A percentile compares a stretch with the other conserved stretches of the same genome.
Conservation (phyloP, 2,329 filamentous ascomycete species). For the Lasiodiplodia citricola region DNA sequence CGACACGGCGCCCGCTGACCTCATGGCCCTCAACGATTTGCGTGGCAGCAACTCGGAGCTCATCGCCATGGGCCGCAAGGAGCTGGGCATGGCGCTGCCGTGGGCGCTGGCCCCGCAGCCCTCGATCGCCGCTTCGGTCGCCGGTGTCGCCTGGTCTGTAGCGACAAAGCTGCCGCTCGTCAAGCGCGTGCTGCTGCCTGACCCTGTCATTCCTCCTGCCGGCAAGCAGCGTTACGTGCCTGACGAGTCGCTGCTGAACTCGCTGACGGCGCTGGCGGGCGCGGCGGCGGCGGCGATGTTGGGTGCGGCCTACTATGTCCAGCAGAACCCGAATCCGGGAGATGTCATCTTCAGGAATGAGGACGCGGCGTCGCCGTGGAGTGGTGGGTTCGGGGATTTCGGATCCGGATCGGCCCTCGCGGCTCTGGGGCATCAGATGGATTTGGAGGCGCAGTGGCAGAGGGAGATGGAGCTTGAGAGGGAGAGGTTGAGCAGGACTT, state of each 20-base stretch:
- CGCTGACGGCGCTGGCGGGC: conserved; percentile 4
- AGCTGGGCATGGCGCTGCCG: conserved; percentile 23
- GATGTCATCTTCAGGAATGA: conserved; percentile 24
- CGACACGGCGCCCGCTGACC: conserved; percentile 7
- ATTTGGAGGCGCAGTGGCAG: conserved; percentile 22
- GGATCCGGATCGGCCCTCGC: conserved; percentile 30
- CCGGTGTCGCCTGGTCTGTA: conserved; percentile 4
- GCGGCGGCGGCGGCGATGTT: background rate
- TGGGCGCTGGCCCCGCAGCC: conserved; percentile 19
- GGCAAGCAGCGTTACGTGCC: conserved; percentile 6
- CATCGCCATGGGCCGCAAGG: conserved; percentile 18
- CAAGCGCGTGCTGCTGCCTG: background rate
- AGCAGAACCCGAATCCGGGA: conserved; percentile 10
- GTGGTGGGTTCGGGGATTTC: conserved; percentile 8
- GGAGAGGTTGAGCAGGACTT: conserved; percentile 4
- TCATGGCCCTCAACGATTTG: conserved; percentile 22
- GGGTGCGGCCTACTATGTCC: conserved; percentile 14
- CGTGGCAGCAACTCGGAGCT: conserved; percentile 21
- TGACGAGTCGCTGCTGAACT: conserved; percentile 3
- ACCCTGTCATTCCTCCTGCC: conserved; percentile 7
- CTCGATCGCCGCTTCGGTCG: background rate
- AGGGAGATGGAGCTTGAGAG: conserved; percentile 20
- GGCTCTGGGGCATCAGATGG: conserved; percentile 27
- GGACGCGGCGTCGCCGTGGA: background rate
- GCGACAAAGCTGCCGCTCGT: conserved; percentile 3